Evolutionary conservation across 441 rosid genomes (phyloP), one percentile per base, ranked within the genome.

Genomic region (Adansonia gregorii): DNA sequence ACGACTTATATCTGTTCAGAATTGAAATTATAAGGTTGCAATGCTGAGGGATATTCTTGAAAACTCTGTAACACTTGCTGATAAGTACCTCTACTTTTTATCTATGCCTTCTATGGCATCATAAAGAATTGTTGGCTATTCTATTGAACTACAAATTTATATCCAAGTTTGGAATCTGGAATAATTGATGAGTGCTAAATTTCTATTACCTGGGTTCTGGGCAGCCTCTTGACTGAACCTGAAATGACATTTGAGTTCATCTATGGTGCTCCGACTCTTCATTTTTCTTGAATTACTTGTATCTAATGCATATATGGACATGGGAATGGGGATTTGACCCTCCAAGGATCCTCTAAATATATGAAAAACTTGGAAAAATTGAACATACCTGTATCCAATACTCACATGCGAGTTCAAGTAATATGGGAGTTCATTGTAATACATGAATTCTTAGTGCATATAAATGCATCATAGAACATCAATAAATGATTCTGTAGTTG

Each of bases 1-100:
- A 69, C 27, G 60, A 69, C 12, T 22, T 35, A 11, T 73, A 41
- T 73, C 67, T 58, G 66, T 73, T 73, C 45, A 59, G 6, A 43
- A 58, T 70, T 22, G 74, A 27, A 22, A 70, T 24, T 70, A 12
- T 12, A 0, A 6, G 22, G 58, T 70, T 22, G 19, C 5, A 15
- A 46, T 48, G 7, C 51, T 22, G 3, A 6, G 49, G 2, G 58
- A 69, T 35, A 8, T 60, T 6, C 12, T 0, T 67, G 55, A 20
- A 46, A 67, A 20, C 54, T 67, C 3, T 67, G 15, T 19, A 46
- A 35, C 41, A 35, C 19, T 46, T 46, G 12, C 31, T 67, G 55
- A 67, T 10, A 46, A 67, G n/a, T 45, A 11, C 54, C 72, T 67
- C n/a, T 67, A 4, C 4, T 45, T 39, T 65, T 15, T 35, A n/a